Percentiles rank a stretch among this genome's conserved stretches.
Evolutionary conservation across 371 early-diverging fungal genomes (phyloP).

Genomic region (Choanephora cucurbitarum): DNA sequence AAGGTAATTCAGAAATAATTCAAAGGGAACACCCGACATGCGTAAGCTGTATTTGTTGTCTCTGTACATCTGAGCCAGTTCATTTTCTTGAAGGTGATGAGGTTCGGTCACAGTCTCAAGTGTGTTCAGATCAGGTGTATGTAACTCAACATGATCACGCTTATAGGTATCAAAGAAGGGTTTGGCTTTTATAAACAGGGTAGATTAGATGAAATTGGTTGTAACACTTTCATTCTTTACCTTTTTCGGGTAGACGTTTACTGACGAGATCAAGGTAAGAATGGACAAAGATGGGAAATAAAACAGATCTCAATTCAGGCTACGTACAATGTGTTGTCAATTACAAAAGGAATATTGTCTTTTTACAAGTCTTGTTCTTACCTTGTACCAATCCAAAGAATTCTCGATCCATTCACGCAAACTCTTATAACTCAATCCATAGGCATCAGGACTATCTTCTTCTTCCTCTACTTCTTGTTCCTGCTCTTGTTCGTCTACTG

Average conservation of each 20-base stretch:
- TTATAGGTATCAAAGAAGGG: conserved; percentile 78
- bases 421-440: conserved; percentile 74
- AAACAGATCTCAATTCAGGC: conserved; percentile 83
- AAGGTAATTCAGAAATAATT: conserved; percentile 89
- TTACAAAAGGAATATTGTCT: background rate
- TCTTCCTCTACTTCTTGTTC: conserved; percentile 14
- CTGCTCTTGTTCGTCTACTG: conserved; percentile 3
- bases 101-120: conserved; percentile 68
- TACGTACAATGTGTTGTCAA: conserved; percentile 26
- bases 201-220: background rate
- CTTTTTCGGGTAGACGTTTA: conserved; percentile 60
- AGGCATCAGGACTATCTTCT: conserved; percentile 76
- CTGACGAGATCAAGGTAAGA: conserved; percentile 88
- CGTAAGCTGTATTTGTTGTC: conserved; percentile 85
- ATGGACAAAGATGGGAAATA: conserved; percentile 96
- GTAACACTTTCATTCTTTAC: conserved; percentile 30
- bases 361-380: conserved; percentile 17
- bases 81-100: conserved; percentile 83
- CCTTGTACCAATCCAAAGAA: conserved; percentile 91
- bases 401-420: conserved; percentile 93
- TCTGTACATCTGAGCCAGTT: conserved; percentile 78
- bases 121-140: conserved; percentile 68
- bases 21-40: conserved; percentile 89
- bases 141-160: conserved; percentile 74
- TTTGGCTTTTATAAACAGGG: conserved; percentile 19